Evolutionary conservation across 192 early-diverging fungal species (phyloP).

Genomic region (Oehlia diaphana): DNA sequence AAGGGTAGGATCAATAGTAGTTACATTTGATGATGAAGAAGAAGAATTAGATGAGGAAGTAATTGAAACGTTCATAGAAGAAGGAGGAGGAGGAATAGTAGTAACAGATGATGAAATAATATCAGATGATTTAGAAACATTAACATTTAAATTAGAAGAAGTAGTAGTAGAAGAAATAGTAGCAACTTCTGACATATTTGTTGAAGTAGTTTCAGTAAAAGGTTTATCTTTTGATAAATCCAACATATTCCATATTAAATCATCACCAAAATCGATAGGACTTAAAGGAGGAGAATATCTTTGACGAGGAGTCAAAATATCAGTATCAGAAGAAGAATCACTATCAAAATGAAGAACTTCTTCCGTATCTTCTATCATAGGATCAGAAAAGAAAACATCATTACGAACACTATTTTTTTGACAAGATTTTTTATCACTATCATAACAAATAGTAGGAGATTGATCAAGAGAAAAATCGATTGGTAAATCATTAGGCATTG

Average conservation of each 20-base stretch:
- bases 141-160: background rate
- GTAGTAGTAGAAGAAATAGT: background rate
- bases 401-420: slow-evolving; percentile 1
- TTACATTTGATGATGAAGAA: background rate
- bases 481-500: background rate
- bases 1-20: slow-evolving; percentile 6
- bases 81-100: background rate
- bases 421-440: background rate
- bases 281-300: slow-evolving; percentile 6
- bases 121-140: background rate
- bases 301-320: slow-evolving; percentile 19
- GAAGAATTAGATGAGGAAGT: background rate
- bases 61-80: background rate
- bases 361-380: slow-evolving; percentile 12
- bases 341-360: slow-evolving; percentile 22
- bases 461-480: background rate
- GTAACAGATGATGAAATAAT: background rate
- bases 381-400: slow-evolving; percentile 26
- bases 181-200: background rate
- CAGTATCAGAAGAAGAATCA: slow-evolving; percentile 26
- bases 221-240: background rate
- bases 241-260: background rate
- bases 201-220: background rate
- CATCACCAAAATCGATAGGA: background rate
- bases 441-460: slow-evolving; percentile 3